Evolutionary conservation across 179 eudicot genomes (phyloP).

Genomic region (Carnegiea gigantea): DNA sequence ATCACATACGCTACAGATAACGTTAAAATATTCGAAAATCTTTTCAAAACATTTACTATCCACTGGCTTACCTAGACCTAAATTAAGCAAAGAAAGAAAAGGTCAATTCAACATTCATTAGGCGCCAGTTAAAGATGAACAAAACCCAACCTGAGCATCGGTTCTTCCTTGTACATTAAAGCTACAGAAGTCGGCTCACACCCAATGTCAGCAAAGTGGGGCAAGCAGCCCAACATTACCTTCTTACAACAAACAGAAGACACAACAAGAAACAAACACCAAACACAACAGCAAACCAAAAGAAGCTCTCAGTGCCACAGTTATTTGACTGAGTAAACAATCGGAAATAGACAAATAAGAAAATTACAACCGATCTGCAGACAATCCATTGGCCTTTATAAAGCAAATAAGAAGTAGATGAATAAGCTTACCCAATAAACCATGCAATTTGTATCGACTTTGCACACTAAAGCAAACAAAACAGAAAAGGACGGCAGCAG

Average conservation of each 20-base stretch:
- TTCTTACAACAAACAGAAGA: slow-evolving; percentile 85
- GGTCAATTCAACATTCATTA: slow-evolving; percentile 41
- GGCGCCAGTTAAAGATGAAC: slow-evolving; percentile 76
- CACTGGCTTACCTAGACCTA: background rate
- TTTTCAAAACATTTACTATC: too few relatives aligned
- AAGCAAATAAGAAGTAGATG: slow-evolving; percentile 38
- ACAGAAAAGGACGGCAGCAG: slow-evolving; percentile 30
- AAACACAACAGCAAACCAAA: slow-evolving; percentile 87
- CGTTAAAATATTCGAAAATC: background rate
- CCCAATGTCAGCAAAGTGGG: slow-evolving; percentile 99
- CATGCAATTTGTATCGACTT: slow-evolving; percentile 73
- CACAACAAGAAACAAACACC: slow-evolving; percentile 94
- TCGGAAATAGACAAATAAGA: slow-evolving; percentile 23
- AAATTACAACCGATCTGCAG: slow-evolving; percentile 29
- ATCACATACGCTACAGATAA: background rate
- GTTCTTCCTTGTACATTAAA: slow-evolving; percentile 84
- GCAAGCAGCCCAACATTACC: slow-evolving; percentile 97
- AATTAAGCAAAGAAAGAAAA: background rate
- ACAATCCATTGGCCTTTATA: slow-evolving; percentile 23
- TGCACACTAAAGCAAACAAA: slow-evolving; percentile 71
- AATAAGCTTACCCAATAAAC: slow-evolving; percentile 86
- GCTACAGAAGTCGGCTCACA: slow-evolving; percentile 99
- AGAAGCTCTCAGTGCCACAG: slow-evolving; percentile 76
- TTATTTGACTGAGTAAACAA: slow-evolving; percentile 53
- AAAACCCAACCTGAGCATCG: slow-evolving; percentile 86